Evolutionary conservation across 1,284 basidiomycete genomes (phyloP), one percentile per base, ranked within the genome.

Genomic region (Xerocomus nothofagi): DNA sequence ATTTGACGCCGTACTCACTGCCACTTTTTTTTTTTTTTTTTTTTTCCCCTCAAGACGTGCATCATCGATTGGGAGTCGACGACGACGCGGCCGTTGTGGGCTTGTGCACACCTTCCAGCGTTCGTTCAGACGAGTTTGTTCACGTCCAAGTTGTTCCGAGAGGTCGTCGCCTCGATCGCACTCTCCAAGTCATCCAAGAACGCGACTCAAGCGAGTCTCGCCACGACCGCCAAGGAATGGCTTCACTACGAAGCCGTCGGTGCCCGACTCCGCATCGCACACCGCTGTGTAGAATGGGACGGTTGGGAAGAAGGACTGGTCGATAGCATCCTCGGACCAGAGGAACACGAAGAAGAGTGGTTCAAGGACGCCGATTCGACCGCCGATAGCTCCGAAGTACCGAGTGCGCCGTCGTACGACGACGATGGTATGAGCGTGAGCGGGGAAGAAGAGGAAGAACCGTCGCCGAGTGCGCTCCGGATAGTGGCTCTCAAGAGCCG

Each of bases 61-160:
- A 79, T 91, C 54, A 91, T 91, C 42, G 88, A 91, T 59, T 91
- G 88, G 88, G 88, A 91, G 64, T 88, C 87, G 10, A 90, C 88
- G 15, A 88, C 87, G 8, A 89, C 83, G 5, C 77, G 88, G 17
- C 88, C 88, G 7, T 75, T 91, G 18, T 91, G 92, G 80, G 84
- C 84, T 23, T 85, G 84, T 54, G 86, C 89, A 0, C 87, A 94
- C 57, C 74, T 89, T 3, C 87, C 88, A 0, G 80, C 86, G 0
- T 90, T 91, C 63, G 78, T 91, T 6, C 81, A 86, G 51, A 80
- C 85, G 12, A 83, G 82, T 51, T 82, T 85, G 0, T 88, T 88
- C 72, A 81, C 82, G 6, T 77, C 78, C 6, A 81, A 78, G 59
- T 71, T 88, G 30, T 89, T 87, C 72, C 81, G 82, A 18, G 75